Evolutionary conservation across 805 yeast species (phyloP).

Genomic region (Geotrichum ghanense): DNA sequence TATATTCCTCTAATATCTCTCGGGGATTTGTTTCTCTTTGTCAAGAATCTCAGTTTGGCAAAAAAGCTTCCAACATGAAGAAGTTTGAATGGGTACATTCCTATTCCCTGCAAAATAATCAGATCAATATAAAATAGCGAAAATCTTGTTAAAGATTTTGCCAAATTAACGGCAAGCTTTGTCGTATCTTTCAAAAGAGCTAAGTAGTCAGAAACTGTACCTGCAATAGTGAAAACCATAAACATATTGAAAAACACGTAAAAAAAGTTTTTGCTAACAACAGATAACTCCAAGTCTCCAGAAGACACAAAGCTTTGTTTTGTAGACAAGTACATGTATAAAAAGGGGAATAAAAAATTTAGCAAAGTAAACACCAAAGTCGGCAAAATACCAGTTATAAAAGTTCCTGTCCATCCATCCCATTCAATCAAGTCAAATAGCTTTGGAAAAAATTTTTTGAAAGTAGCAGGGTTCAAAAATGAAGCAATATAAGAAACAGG

Average conservation of each 20-base stretch:
- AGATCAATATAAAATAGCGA: constrained; percentile 87
- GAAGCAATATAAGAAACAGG: constrained; percentile 84
- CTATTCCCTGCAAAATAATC: constrained; percentile 67
- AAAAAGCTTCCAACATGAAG: constrained; percentile 68
- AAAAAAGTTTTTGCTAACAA: constrained; percentile 87
- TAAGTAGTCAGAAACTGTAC: constrained; percentile 77
- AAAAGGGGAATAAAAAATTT: constrained; percentile 72
- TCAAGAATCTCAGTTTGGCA: constrained; percentile 51
- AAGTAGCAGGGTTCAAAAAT: constrained; percentile 65
- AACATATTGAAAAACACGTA: constrained; percentile 90
- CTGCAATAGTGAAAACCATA: constrained; percentile 86
- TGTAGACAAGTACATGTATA: constrained; percentile 72
- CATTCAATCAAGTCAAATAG: constrained; percentile 56
- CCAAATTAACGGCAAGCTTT: constrained; percentile 75
- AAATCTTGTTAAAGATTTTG: constrained; percentile 66
- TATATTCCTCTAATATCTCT: constrained; percentile 65
- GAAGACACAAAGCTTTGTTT: constrained; percentile 83
- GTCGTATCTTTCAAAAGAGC: constrained; percentile 80
- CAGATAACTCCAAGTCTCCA: constrained; percentile 84
- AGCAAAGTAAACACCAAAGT: constrained; percentile 81
- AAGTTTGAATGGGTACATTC: constrained; percentile 80
- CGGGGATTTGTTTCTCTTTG: constrained; percentile 59
- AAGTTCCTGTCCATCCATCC: constrained; percentile 59
- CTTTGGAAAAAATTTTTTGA: constrained; percentile 70
- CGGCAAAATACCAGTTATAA: constrained; percentile 83